Percentiles rank a stretch among this genome's conserved stretches.
These are phyloP conservation scores for Fusarium piperis DNA, from an alignment of 2,329 filamentous ascomycete species.

Conservation along the genomic window DNA sequence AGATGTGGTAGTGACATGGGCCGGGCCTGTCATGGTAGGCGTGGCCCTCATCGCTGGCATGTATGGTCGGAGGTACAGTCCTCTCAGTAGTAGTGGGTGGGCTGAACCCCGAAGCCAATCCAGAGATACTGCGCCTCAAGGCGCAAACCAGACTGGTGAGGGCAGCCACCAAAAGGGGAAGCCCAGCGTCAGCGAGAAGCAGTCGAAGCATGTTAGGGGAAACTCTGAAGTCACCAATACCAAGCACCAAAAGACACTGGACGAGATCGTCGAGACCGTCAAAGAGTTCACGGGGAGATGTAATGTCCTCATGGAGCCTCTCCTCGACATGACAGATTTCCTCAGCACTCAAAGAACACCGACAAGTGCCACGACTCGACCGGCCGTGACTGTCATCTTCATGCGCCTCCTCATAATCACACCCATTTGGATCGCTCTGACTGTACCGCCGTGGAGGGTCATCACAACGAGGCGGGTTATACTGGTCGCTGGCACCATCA, in stretches of 20 bases:
- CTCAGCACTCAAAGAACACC: constrained; percentile 90
- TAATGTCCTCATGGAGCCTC: constrained; percentile 89
- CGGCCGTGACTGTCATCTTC: constrained; percentile 88
- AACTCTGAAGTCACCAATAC: constrained; percentile 70
- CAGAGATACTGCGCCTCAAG: constrained; percentile 40
- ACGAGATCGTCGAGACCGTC: constrained; percentile 95
- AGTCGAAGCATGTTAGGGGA: constrained; percentile 54
- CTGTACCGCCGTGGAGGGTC: constrained; percentile 82
- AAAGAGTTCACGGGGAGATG: constrained; percentile 91
- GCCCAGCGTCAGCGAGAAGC: constrained; percentile 39
- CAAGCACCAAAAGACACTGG: constrained; percentile 90
- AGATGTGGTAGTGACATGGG: constrained; percentile 80
- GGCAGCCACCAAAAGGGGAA: constrained; percentile 40
- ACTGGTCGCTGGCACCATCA: constrained; percentile 85
- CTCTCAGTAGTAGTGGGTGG: constrained; percentile 86
- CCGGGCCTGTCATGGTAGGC: constrained; percentile 86
- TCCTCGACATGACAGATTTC: constrained; percentile 91
- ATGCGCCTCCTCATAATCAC: constrained; percentile 88
- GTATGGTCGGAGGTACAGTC: constrained; percentile 91
- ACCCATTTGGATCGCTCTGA: constrained; percentile 86
- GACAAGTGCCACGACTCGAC: constrained; percentile 89
- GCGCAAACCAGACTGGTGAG: constrained; percentile 25
- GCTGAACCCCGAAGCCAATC: constrained; percentile 56
- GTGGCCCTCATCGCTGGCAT: constrained; percentile 85
- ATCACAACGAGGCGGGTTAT: constrained; percentile 88